These are phyloP conservation scores for Solanum habrochaites DNA, from an alignment of 257 asterid genomes.

Conservation along the genomic window DNA sequence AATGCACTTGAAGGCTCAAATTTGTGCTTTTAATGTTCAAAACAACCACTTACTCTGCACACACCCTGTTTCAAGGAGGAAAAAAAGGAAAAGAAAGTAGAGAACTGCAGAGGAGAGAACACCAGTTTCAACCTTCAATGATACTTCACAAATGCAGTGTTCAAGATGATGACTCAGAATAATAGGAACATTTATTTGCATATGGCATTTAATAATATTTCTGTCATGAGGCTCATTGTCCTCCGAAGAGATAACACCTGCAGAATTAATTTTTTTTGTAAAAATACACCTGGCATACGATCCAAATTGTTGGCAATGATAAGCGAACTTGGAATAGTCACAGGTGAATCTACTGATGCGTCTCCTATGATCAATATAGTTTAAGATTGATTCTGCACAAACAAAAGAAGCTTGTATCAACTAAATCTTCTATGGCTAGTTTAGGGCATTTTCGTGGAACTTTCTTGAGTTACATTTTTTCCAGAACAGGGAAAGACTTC, in stretches of 20 bases:
- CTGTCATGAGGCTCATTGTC: background rate
- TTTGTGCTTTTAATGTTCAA: background rate
- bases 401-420: conserved; percentile 1
- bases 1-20: background rate
- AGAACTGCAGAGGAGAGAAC: background rate
- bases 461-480: background rate
- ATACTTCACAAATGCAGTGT: background rate
- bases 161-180: background rate
- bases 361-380: conserved; percentile 34
- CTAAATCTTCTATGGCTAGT: background rate
- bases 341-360: conserved; percentile 8
- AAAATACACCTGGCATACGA: conserved; percentile 51
- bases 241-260: background rate
- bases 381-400: conserved; percentile 48
- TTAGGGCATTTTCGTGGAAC: background rate
- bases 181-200: background rate
- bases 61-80: background rate
- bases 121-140: background rate
- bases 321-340: conserved; percentile 41
- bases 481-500: background rate
- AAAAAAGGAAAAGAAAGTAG: background rate
- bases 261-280: background rate
- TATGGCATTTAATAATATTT: background rate
- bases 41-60: background rate
- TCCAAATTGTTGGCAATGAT: conserved; percentile 77